phyloP scores from a whole-genome alignment of 2,329 filamentous ascomycete species.

The Xylariaceae sp. region DNA sequence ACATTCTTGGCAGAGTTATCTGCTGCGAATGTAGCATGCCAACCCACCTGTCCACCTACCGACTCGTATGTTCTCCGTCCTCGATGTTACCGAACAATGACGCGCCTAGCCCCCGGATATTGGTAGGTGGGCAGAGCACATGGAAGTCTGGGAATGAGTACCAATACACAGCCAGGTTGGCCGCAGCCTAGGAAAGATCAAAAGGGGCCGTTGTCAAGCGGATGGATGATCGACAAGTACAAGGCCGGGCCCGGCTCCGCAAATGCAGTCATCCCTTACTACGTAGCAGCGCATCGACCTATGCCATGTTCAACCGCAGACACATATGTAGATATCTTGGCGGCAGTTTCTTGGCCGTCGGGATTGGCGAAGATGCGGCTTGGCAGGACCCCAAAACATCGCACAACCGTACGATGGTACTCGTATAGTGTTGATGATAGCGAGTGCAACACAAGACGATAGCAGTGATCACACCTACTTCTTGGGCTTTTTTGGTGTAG shows the following conservation, averaged over 20 bases:
- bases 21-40: not conserved
- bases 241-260: slow-evolving; percentile 8
- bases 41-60: no score
- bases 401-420: not conserved
- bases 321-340: slow-evolving; percentile 5
- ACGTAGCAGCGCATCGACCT: not conserved
- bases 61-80: no score
- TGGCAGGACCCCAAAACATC: not conserved
- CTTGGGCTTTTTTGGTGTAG: no score
- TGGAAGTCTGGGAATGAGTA: no score
- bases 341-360: slow-evolving; percentile 2
- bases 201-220: slow-evolving; percentile 4
- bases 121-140: no score
- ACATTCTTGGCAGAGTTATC: slow-evolving; percentile 6
- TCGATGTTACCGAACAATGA: no score
- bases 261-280: slow-evolving; percentile 11
- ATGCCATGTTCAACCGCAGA: not conserved
- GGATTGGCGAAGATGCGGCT: slow-evolving; percentile 1
- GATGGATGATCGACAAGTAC: slow-evolving; percentile 16
- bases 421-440: not conserved
- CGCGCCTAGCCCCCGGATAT: no score
- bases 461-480: not conserved
- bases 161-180: not conserved
- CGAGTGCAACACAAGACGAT: not conserved
- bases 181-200: not conserved